phyloP scores from a whole-genome alignment of 1,284 basidiomycete genomes.

The Gymnopus androsaceus region DNA sequence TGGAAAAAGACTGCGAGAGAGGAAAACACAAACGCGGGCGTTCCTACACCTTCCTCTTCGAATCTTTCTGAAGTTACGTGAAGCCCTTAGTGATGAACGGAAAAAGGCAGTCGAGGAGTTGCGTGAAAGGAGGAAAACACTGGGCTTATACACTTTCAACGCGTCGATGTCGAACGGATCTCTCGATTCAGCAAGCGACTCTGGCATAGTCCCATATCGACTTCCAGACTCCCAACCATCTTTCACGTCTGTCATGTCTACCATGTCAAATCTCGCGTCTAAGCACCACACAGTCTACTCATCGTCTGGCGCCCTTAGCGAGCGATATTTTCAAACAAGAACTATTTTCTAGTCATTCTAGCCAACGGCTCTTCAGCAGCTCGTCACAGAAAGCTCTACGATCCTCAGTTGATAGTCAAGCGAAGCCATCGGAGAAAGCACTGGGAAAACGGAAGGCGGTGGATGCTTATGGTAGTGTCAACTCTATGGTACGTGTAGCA shows the following conservation, averaged over 20 bases:
- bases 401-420: background rate
- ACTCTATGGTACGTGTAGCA: background rate
- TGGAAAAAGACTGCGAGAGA: conserved; percentile 42
- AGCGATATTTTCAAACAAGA: conserved; percentile 26
- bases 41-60: conserved; percentile 41
- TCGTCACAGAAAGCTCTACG: conserved; percentile 9
- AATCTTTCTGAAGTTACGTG: conserved; percentile 37
- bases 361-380: conserved; percentile 10
- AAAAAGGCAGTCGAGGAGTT: conserved; percentile 12
- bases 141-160: background rate
- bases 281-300: background rate
- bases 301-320: conserved; percentile 23
- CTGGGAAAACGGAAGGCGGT: conserved; percentile 1
- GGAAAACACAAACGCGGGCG: conserved; percentile 26
- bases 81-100: conserved; percentile 17
- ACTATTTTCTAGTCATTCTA: conserved; percentile 16
- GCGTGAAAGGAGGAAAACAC: conserved; percentile 3
- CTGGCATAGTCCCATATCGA: conserved; percentile 1
- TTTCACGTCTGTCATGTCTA: conserved; percentile 4
- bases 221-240: conserved; percentile 9
- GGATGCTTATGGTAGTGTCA: background rate
- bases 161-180: background rate
- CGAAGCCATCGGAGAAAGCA: conserved; percentile 3
- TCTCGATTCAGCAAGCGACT: background rate
- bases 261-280: background rate